phyloP scores from a whole-genome alignment of 805 yeast species.

The Ogataea saltuana region DNA sequence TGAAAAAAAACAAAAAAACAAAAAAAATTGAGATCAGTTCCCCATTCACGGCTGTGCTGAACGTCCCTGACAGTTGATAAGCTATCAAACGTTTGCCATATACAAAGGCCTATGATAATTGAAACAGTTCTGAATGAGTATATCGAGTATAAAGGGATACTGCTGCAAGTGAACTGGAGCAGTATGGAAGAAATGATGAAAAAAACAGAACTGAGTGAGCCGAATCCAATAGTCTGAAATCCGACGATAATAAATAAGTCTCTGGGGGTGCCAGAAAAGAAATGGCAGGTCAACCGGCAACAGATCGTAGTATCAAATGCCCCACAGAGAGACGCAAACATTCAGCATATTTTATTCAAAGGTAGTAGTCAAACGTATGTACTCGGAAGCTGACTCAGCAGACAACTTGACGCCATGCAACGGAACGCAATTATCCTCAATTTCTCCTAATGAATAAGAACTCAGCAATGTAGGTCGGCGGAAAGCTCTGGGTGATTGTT shows the following conservation, averaged over 20 bases:
- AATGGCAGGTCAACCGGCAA: too few species aligned
- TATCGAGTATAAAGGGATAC: too few species aligned
- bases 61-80: too few species aligned
- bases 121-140: too few species aligned
- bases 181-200: too few species aligned
- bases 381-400: conserved; percentile 6
- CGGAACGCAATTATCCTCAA: background rate
- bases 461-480: too few species aligned
- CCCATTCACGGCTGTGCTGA: conserved; percentile 4
- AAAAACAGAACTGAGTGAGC: background rate
- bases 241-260: too few species aligned
- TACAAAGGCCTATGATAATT: too few species aligned
- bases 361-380: conserved; percentile 6
- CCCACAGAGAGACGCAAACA: conserved; percentile 7
- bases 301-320: background rate
- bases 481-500: background rate
- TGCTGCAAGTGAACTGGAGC: too few species aligned
- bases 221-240: background rate
- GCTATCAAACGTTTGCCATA: too few species aligned
- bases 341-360: conserved; percentile 8
- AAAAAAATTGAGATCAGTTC: background rate
- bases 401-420: background rate
- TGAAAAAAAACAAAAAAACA: too few species aligned
- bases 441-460: conserved; percentile 3
- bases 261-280: too few species aligned